phyloP scores from a whole-genome alignment of 495 filamentous ascomycete species.

The Penicillium argentinense region DNA sequence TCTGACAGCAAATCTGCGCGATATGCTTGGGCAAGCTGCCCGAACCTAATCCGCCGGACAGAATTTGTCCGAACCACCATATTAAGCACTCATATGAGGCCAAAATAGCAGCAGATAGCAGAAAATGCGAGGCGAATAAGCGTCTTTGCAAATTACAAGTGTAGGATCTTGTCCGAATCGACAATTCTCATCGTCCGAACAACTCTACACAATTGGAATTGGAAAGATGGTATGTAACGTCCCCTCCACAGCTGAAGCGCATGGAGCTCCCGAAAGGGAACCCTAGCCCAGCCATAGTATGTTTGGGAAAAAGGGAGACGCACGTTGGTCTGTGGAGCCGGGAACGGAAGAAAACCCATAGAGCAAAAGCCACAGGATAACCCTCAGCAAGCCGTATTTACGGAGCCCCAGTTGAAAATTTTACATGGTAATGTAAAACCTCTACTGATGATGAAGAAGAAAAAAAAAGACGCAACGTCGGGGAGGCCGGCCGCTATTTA shows the following conservation, averaged over 20 bases:
- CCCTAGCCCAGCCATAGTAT: slow-evolving; percentile 50
- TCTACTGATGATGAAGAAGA: slow-evolving; percentile 53
- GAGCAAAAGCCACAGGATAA: slow-evolving; percentile 41
- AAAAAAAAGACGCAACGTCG: slow-evolving; percentile 30
- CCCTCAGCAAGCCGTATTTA: slow-evolving; percentile 50
- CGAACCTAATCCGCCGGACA: no score
- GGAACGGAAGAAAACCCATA: slow-evolving; percentile 53
- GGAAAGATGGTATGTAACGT: slow-evolving; percentile 38
- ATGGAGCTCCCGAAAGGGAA: slow-evolving; percentile 47
- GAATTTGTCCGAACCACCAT: no score
- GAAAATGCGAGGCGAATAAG: no score
- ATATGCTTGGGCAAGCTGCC: no score
- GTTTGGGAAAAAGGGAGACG: slow-evolving; percentile 48
- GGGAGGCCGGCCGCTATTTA: slow-evolving; percentile 25
- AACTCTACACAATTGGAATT: no score
- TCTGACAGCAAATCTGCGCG: no score
- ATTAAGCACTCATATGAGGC: no score
- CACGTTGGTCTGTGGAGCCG: slow-evolving; percentile 42
- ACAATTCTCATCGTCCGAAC: no score
- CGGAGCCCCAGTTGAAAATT: slow-evolving; percentile 45
- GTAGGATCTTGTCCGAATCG: no score
- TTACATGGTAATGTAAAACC: slow-evolving; percentile 48
- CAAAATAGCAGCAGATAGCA: no score
- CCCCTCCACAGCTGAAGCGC: slow-evolving; percentile 51
- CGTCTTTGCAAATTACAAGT: no score